Base-by-base conservation (phyloP, 208 protist species). In the Leishmania guyanensis region DNA sequence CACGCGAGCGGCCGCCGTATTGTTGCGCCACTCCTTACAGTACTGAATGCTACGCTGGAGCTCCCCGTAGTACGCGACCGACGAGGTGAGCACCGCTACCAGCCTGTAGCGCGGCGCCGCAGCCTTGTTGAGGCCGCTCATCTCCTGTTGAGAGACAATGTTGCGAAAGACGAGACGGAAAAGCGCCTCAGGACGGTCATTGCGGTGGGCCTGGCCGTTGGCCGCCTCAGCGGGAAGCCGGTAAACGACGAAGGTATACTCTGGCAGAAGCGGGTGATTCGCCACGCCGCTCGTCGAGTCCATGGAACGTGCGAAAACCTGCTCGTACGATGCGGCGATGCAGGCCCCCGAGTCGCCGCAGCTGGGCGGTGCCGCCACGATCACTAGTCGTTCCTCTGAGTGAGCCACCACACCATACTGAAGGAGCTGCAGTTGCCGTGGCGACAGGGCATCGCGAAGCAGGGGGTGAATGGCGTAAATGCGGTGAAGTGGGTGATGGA, bases 121-220 rank as follows among this genome's bases (percentile, higher is more conserved):
- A 39, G 39, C 29, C 9, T 39, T 60, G 36, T 75, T 39, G 39
- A 73, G 26, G 26, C 62, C 48, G 0, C 6, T 3, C 6, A 12
- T 53, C 14, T 48, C 36, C 54, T 39, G 64, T 54, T 80, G 2
- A 39, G 77, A 56, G 43, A 53, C 70, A 64, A 96, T 91, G 76
- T 97, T 96, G 62, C 94, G 91, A 86, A 96, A 97, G 4, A 97
- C 88, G 22, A 97, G 77, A 33, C 93, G 92, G 65, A 97, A 95
- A 1, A 96, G 84, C 2, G 90, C 85, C 17, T 86, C 84, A 8
- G 89, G 79, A 22, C 50, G 73, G 26, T 72, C 71, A 14, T 39
- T 65, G 56, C 83, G 69, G 66, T 14, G 4, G 14, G 58, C 73
- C 50, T 83, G 68, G 16, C 48, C 81, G 8, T 62, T 53, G 6